These are phyloP conservation scores for Mycena leptocephala DNA, from an alignment of 768 basidiomycete species.

Conservation along the genomic window DNA sequence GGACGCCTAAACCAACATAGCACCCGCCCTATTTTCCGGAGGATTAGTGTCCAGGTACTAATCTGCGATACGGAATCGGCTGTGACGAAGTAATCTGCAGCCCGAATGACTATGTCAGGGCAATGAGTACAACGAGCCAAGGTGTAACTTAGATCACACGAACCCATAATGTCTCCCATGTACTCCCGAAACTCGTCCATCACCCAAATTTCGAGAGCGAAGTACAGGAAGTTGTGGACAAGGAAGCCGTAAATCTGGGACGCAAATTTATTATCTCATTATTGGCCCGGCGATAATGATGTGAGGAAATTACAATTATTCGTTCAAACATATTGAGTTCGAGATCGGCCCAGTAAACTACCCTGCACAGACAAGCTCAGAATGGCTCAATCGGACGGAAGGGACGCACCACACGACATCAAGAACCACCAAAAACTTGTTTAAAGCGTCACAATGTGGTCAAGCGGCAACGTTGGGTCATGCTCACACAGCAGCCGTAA, in stretches of 20 bases:
- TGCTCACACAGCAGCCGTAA: neutral
- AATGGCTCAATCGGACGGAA: neutral
- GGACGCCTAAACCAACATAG: no score
- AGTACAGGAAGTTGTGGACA: neutral
- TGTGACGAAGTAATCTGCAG: neutral
- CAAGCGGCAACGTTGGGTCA: neutral
- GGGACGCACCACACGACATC: neutral
- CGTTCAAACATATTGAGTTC: neutral
- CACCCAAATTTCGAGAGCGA: neutral
- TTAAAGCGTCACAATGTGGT: neutral
- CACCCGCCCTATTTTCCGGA: no score
- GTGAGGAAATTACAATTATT: neutral
- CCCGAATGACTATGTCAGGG: neutral
- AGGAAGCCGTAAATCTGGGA: neutral
- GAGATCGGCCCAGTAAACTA: neutral
- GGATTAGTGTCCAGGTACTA: no score
- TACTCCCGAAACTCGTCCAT: neutral
- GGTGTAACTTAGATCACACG: neutral
- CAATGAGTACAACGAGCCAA: neutral
- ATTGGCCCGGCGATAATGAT: neutral
- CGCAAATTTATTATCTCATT: neutral
- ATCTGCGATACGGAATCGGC: neutral
- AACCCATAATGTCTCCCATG: neutral
- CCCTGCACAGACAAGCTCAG: neutral
- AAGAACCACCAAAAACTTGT: neutral